Conservation (phyloP, 768 basidiomycete genomes). For the Kwoniella shandongensis region DNA sequence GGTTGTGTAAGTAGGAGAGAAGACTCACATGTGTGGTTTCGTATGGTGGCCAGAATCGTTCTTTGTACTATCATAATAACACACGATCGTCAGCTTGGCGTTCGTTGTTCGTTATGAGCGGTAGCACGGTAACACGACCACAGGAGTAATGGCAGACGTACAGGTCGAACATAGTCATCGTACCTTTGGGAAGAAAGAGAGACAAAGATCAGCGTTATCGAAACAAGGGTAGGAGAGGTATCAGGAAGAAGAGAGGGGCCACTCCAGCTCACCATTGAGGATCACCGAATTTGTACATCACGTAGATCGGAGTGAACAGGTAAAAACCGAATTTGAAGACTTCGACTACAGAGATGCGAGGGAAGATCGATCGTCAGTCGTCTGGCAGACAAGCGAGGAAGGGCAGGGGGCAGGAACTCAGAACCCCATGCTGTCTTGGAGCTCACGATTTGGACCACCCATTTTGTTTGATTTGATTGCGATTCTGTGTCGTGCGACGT, state of each 20-base stretch:
- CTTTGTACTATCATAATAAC: constrained; percentile 37
- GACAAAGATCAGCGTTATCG: constrained; percentile 8
- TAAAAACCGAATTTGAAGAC: constrained; percentile 50
- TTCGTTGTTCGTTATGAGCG: too few species aligned
- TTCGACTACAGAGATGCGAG: too few species aligned
- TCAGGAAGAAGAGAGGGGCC: neutral
- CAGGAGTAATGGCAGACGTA: constrained; percentile 7
- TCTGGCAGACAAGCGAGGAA: neutral
- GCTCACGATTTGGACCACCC: constrained; percentile 26
- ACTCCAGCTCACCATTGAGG: constrained; percentile 37
- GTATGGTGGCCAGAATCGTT: constrained; percentile 38
- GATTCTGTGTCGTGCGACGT: too few species aligned
- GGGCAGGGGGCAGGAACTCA: too few species aligned
- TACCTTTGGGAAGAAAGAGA: constrained; percentile 25
- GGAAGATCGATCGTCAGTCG: neutral
- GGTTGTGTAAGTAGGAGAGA: neutral
- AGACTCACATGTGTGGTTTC: constrained; percentile 36
- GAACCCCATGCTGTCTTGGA: too few species aligned
- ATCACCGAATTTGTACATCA: constrained; percentile 50
- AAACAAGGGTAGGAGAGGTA: too few species aligned
- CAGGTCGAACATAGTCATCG: constrained; percentile 37
- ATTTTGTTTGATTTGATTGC: constrained; percentile 16
- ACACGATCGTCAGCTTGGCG: too few species aligned
- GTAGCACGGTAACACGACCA: too few species aligned
- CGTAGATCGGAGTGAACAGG: constrained; percentile 47